Conservation (phyloP, 2,329 filamentous ascomycete species). For the Hymenoscyphus fructigenus region DNA sequence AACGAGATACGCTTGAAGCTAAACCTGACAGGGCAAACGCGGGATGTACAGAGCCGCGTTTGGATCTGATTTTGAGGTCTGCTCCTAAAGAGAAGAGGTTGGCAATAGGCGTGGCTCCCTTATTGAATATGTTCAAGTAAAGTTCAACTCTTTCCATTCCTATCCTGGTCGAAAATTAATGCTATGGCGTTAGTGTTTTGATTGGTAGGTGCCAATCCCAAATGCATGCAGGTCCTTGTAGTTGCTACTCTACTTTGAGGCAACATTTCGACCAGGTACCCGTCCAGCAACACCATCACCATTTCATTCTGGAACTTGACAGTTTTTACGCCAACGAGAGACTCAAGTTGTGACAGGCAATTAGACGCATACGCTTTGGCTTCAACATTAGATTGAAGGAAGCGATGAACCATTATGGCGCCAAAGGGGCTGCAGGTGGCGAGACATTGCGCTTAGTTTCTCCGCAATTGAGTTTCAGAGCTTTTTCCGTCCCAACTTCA, state of each 20-base stretch:
- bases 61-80: not conserved
- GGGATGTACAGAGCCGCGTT: not conserved
- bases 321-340: not conserved
- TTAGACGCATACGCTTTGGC: not conserved
- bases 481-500: not conserved
- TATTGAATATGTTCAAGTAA: not conserved
- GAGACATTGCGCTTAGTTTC: not conserved
- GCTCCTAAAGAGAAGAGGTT: not conserved
- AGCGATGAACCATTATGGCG: not conserved
- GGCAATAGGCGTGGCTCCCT: not conserved
- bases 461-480: not conserved
- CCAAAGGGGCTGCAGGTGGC: not conserved
- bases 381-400: not conserved
- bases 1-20: slow-evolving; percentile 3
- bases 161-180: not conserved
- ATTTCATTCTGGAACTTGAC: not conserved
- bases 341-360: not conserved
- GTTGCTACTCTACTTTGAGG: not conserved
- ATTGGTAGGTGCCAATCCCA: not conserved
- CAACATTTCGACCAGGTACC: not conserved
- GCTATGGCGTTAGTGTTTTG: not conserved
- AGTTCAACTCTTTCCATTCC: not conserved
- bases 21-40: not conserved
- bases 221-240: not conserved
- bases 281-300: not conserved